Percentiles rank a stretch among this genome's conserved stretches.
phyloP scores from a whole-genome alignment of 257 asterid genomes.

The Lycium ferocissimum region DNA sequence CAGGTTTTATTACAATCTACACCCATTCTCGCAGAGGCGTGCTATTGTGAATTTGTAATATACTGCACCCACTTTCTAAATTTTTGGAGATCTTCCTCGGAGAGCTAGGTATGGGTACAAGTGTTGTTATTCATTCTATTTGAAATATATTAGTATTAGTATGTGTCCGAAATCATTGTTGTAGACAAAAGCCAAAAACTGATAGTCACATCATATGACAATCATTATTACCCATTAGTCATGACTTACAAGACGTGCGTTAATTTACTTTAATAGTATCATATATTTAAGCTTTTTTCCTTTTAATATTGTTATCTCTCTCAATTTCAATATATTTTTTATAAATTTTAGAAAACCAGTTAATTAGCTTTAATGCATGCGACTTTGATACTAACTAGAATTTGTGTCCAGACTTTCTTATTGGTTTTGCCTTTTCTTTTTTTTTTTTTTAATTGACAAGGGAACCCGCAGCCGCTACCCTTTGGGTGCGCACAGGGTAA shows the following conservation, averaged over 20 bases:
- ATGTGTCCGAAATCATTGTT: not conserved
- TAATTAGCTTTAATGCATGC: not conserved
- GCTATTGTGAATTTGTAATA: not conserved
- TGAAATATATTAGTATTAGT: not conserved
- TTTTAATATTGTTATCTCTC: not conserved
- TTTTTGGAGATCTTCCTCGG: not conserved
- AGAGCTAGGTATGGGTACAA: not conserved
- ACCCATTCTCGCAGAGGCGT: not conserved
- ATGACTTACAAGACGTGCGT: not conserved
- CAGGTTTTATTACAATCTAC: not conserved
- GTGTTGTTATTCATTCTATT: slow-evolving; percentile 7
- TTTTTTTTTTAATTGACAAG: no score
- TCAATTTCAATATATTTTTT: not conserved
- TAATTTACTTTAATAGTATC: not conserved
- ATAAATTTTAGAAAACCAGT: not conserved
- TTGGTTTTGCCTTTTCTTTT: not conserved
- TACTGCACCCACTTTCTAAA: not conserved
- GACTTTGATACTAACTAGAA: not conserved
- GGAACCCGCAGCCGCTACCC: no score
- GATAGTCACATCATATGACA: not conserved
- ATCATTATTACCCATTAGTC: not conserved
- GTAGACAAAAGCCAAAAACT: slow-evolving; percentile 7
- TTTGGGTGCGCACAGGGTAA: no score
- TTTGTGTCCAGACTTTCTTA: not conserved
- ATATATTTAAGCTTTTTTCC: not conserved